These are phyloP conservation scores for Adansonia rubrostipa DNA, from an alignment of 441 rosid genomes.

Conservation along the genomic window DNA sequence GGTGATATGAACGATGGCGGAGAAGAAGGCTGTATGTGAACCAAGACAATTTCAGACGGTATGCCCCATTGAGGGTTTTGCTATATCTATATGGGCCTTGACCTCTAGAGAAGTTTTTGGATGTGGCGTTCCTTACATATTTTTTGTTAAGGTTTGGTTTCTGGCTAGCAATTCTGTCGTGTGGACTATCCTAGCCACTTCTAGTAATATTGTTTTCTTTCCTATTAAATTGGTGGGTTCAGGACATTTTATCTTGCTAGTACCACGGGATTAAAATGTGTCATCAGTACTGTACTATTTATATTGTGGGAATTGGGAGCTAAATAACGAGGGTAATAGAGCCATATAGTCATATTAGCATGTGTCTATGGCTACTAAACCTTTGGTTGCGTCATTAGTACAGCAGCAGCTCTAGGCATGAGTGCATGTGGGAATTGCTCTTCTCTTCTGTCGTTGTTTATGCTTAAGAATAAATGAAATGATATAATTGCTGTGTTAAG, in stretches of 20 bases:
- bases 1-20: slow-evolving; percentile 55
- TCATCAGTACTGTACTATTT: slow-evolving; percentile 20
- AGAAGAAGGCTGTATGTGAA: slow-evolving; percentile 65
- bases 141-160: slow-evolving; percentile 38
- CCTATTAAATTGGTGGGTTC: background rate
- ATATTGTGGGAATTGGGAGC: slow-evolving; percentile 22
- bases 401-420: slow-evolving; percentile 19
- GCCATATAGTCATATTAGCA: background rate
- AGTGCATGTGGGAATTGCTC: slow-evolving; percentile 54
- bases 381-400: slow-evolving; percentile 26
- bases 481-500: slow-evolving; percentile 4
- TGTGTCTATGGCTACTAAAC: slow-evolving; percentile 21
- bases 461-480: slow-evolving; percentile 43
- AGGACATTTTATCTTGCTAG: slow-evolving; percentile 29
- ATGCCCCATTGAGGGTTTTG: slow-evolving; percentile 42
- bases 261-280: slow-evolving; percentile 21
- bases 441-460: slow-evolving; percentile 40
- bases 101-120: background rate
- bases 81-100: slow-evolving; percentile 15
- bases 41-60: background rate
- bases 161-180: slow-evolving; percentile 37
- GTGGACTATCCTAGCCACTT: slow-evolving; percentile 27
- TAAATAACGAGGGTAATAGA: slow-evolving; percentile 34
- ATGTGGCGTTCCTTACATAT: background rate
- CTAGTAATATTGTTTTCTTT: slow-evolving; percentile 17